phyloP scores from a whole-genome alignment of 345 rosid genomes.

The Euphorbia pulcherrima region DNA sequence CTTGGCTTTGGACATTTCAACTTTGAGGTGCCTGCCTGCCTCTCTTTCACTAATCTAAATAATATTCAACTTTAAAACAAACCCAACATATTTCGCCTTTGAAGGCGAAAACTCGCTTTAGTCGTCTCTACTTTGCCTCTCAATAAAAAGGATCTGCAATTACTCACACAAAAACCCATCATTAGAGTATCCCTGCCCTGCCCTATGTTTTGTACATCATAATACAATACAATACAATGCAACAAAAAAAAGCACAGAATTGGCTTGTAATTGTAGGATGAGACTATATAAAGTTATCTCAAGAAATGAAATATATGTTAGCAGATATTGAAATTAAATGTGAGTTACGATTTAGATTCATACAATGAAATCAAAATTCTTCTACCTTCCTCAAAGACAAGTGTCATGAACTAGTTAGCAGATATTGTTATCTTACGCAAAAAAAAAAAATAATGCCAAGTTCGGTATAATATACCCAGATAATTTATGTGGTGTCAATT shows the following conservation, averaged over 20 bases:
- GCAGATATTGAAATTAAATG: no score
- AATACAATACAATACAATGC: not conserved
- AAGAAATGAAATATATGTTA: no score
- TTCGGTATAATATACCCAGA: no score
- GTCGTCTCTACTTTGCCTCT: not conserved
- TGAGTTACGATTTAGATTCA: no score
- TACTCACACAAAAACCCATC: not conserved
- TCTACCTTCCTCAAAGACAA: no score
- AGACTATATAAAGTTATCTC: not conserved
- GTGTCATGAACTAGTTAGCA: no score
- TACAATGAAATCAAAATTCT: no score
- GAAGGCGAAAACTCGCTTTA: not conserved
- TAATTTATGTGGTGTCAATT: no score
- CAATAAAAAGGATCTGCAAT: not conserved
- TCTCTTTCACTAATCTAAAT: not conserved
- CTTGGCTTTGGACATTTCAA: not conserved
- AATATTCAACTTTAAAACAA: not conserved
- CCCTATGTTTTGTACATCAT: not conserved
- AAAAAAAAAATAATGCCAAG: no score
- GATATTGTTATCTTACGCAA: no score
- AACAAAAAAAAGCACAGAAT: not conserved
- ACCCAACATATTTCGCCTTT: not conserved
- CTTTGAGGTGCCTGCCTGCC: not conserved
- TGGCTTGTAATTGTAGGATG: not conserved
- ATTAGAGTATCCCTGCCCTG: slow-evolving; percentile 1